Conservation (phyloP, 495 filamentous ascomycete genomes). For the Letharia columbiana region DNA sequence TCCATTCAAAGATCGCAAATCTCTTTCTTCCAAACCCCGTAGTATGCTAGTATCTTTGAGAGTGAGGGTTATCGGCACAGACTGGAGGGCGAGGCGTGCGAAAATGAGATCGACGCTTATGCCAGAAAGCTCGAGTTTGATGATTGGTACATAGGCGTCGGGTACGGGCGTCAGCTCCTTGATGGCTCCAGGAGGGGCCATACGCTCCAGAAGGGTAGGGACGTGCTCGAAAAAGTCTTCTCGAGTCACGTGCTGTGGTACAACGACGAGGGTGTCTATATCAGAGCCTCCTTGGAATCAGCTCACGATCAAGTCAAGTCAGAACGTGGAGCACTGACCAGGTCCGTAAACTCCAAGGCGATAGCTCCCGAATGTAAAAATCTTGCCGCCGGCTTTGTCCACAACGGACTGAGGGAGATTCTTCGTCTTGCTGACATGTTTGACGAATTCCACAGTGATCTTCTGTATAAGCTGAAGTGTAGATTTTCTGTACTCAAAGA, state of each 20-base stretch:
- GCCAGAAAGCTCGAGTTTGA: conserved; percentile 82
- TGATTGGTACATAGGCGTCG: conserved; percentile 89
- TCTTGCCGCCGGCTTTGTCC: conserved; percentile 74
- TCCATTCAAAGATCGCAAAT: conserved; percentile 83
- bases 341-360: conserved; percentile 89
- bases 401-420: conserved; percentile 67
- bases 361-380: conserved; percentile 94
- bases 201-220: conserved; percentile 61
- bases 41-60: conserved; percentile 76
- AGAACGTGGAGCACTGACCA: conserved; percentile 36
- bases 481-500: conserved; percentile 30
- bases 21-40: conserved; percentile 74
- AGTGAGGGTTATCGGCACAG: conserved; percentile 63
- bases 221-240: conserved; percentile 90
- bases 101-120: conserved; percentile 96
- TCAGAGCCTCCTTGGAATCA: conserved; percentile 57
- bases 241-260: conserved; percentile 73
- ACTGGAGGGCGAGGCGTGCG: conserved; percentile 61
- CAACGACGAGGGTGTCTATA: conserved; percentile 92
- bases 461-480: conserved; percentile 65
- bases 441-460: conserved; percentile 77
- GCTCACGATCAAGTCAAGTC: conserved; percentile 2
- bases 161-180: conserved; percentile 77
- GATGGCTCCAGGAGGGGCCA: conserved; percentile 67
- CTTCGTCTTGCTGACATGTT: conserved; percentile 58